phyloP scores from a whole-genome alignment of 768 basidiomycete species.

The Kwoniella dejecticola region DNA sequence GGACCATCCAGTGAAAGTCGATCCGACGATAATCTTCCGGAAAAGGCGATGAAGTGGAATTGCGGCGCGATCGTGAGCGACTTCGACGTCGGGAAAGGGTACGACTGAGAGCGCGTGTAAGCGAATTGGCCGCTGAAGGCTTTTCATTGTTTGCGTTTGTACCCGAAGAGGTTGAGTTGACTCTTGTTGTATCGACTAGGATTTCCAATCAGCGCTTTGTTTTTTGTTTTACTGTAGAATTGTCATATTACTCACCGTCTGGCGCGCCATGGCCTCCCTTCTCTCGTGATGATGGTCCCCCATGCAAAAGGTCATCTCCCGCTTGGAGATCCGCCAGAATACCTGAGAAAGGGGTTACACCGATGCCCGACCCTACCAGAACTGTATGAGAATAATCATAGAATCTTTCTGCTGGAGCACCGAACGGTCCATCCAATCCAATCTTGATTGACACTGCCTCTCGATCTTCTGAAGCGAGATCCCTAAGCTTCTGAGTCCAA shows the following conservation, averaged over 20 bases:
- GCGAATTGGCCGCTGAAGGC: too few species aligned
- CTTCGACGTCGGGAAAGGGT: constrained; percentile 12
- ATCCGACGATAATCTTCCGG: constrained; percentile 26
- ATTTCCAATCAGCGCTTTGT: too few species aligned
- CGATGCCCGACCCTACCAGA: constrained; percentile 31
- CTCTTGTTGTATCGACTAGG: too few species aligned
- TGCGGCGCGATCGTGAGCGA: too few species aligned
- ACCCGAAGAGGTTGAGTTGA: too few species aligned
- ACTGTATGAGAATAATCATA: constrained; percentile 37
- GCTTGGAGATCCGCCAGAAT: constrained; percentile 34
- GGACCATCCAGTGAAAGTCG: constrained; percentile 40
- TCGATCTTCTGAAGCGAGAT: constrained; percentile 2
- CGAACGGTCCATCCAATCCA: constrained; percentile 34
- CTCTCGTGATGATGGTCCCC: constrained; percentile 5
- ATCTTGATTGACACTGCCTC: constrained; percentile 15
- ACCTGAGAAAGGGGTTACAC: constrained; percentile 35
- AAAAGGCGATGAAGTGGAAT: constrained; percentile 2
- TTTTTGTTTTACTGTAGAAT: too few species aligned
- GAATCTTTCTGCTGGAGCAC: constrained; percentile 34
- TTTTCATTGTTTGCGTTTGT: too few species aligned
- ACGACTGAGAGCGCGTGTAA: background rate
- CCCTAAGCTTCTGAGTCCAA: constrained; percentile 25
- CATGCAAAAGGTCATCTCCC: constrained; percentile 22
- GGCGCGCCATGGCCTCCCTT: too few species aligned
- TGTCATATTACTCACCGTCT: too few species aligned